A percentile compares a stretch with the other conserved stretches of the same genome.
These are phyloP conservation scores for Alternaria consortialis DNA, from an alignment of 2,329 filamentous ascomycete genomes.

Conservation along the genomic window DNA sequence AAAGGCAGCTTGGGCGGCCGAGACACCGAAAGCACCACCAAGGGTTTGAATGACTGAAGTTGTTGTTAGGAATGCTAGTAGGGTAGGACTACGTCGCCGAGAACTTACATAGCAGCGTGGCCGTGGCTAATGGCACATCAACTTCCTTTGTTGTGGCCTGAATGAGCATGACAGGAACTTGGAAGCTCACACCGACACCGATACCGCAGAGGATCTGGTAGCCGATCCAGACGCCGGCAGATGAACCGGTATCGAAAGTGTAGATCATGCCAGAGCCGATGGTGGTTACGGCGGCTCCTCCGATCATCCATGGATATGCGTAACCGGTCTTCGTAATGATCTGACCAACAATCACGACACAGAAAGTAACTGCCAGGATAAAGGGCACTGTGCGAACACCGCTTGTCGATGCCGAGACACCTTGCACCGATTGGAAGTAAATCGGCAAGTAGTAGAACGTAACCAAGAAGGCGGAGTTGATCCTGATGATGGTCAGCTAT, in stretches of 20 bases:
- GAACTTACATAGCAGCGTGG: slow-evolving; percentile 51
- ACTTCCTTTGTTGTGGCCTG: slow-evolving; percentile 46
- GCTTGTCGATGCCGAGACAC: slow-evolving; percentile 46
- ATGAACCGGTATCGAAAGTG: slow-evolving; percentile 51
- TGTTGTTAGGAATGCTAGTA: background rate
- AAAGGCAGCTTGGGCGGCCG: slow-evolving; percentile 54
- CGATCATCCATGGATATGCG: slow-evolving; percentile 47
- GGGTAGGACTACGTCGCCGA: fast-evolving
- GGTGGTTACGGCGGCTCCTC: slow-evolving; percentile 40
- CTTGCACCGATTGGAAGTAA: slow-evolving; percentile 53
- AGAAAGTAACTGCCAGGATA: slow-evolving; percentile 43
- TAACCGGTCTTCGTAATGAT: slow-evolving; percentile 42
- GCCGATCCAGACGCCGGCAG: slow-evolving; percentile 55
- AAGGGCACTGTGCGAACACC: slow-evolving; percentile 57
- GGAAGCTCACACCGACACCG: slow-evolving; percentile 42
- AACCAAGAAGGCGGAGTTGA: slow-evolving; percentile 44
- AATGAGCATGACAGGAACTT: slow-evolving; percentile 46
- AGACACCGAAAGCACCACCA: slow-evolving; percentile 53
- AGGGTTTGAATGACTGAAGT: slow-evolving; percentile 40
- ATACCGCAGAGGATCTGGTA: slow-evolving; percentile 57
- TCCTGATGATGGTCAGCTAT: background rate
- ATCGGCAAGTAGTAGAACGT: slow-evolving; percentile 59
- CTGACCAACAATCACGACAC: slow-evolving; percentile 11
- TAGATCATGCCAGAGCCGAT: slow-evolving; percentile 55
- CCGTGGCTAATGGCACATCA: slow-evolving; percentile 51